Percentiles rank a stretch among this genome's conserved stretches.
phyloP scores from a whole-genome alignment of 2,329 filamentous ascomycete species.

The Alternaria gansuensis region DNA sequence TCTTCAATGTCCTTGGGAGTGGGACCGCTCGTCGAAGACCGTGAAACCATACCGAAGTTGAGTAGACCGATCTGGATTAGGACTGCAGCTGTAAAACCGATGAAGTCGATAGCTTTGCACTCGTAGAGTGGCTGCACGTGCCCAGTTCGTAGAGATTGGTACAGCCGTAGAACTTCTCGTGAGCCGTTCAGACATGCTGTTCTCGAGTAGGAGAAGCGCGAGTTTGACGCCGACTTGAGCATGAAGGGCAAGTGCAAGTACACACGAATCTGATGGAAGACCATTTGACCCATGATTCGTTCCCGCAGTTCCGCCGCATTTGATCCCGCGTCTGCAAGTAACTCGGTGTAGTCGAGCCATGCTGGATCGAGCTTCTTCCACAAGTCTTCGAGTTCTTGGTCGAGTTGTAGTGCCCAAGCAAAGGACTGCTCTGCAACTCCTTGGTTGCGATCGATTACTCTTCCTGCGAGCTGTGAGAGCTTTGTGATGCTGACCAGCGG shows the following conservation, averaged over 20 bases:
- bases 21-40: slow-evolving; percentile 10
- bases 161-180: slow-evolving; percentile 54
- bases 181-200: slow-evolving; percentile 54
- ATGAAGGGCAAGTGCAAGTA: slow-evolving; percentile 60
- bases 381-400: slow-evolving; percentile 55
- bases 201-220: slow-evolving; percentile 52
- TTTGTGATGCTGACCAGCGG: slow-evolving; percentile 48
- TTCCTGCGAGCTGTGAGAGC: slow-evolving; percentile 53
- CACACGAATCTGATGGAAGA: slow-evolving; percentile 57
- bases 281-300: slow-evolving; percentile 54
- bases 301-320: slow-evolving; percentile 52
- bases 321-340: slow-evolving; percentile 38
- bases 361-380: slow-evolving; percentile 49
- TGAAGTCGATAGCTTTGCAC: slow-evolving; percentile 59
- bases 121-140: slow-evolving; percentile 54
- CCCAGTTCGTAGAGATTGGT: slow-evolving; percentile 51
- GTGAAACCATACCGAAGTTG: slow-evolving; percentile 41
- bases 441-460: slow-evolving; percentile 57
- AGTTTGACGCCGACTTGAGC: slow-evolving; percentile 50
- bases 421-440: slow-evolving; percentile 48
- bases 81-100: slow-evolving; percentile 58
- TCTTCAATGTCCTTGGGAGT: slow-evolving; percentile 44
- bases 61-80: slow-evolving; percentile 56
- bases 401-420: slow-evolving; percentile 53
- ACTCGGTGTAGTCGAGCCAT: slow-evolving; percentile 52